Evolutionary conservation across 352 stramenopile species (phyloP), one percentile per base, ranked within the genome.

Genomic region (Pythium guiyangense): DNA sequence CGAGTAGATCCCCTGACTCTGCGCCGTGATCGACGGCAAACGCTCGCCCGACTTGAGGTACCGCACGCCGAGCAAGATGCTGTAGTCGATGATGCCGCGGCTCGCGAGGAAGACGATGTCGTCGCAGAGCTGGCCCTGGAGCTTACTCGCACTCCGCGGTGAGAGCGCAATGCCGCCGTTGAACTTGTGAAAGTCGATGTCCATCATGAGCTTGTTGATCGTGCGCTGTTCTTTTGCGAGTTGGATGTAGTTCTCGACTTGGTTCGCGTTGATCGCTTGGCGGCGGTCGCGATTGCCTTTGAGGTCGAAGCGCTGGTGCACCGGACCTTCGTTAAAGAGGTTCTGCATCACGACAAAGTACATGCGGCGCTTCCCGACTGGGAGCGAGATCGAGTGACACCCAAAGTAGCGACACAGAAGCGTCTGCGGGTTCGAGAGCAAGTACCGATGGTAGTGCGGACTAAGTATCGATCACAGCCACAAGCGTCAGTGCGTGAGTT

Each of bases 321-420:
- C 79, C 2, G 79, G 69, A 0, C 82, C 82, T 52, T 89, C 78
- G 40, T 88, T 81, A 56, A 94, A 94, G 5, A 94, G 67, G 48
- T 94, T 94, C 26, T 92, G 82, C 84, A 94, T 94, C 53, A 94
- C 82, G 14, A 94, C 84, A 51, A 94, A 94, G 63, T 90, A 92
- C 84, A 94, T 94, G 17, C 84, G 74, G 18, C 84, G 78, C 47
- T 74, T 92, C 49, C 84, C 84, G 18, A 94, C 87, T 12, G 84
- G 84, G 10, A 94, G 61, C 47, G 84, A 88, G 67, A 94, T 94
- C 12, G 82, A 92, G 61, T 91, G 84, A 59, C 84, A 94, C 39
- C 84, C 84, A 66, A 88, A 92, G 67, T 94, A 92, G 18, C 81
- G 74, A 42, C 84, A 91, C 31, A 94, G 65, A 66, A 84, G 78